phyloP scores from a whole-genome alignment of 1,284 basidiomycete species.

The Cutaneotrichosporon mucoides region DNA sequence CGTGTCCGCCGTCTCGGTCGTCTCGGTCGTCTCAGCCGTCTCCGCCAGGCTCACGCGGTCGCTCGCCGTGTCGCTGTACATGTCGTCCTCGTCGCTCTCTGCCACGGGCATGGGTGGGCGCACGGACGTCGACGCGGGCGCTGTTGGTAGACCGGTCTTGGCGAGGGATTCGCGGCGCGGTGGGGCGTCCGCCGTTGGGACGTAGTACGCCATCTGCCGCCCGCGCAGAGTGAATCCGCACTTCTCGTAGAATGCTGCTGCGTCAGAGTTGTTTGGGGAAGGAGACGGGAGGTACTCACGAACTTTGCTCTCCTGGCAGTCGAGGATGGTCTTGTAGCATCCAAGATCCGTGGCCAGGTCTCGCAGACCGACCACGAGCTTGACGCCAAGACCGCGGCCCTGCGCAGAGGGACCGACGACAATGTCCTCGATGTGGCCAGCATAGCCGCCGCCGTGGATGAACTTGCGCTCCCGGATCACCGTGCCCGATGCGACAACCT shows the following conservation, averaged over 20 bases:
- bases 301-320: slow-evolving; percentile 85
- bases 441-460: slow-evolving; percentile 69
- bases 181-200: not conserved
- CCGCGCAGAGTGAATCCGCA: slow-evolving; percentile 59
- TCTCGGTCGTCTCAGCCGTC: slow-evolving; percentile 5
- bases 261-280: not conserved
- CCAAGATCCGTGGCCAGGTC: slow-evolving; percentile 69
- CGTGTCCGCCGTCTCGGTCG: slow-evolving; percentile 3
- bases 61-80: too few species aligned
- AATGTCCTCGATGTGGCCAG: slow-evolving; percentile 97
- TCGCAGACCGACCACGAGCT: slow-evolving; percentile 77
- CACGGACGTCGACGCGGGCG: not conserved
- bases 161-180: slow-evolving; percentile 4
- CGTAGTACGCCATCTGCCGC: slow-evolving; percentile 35
- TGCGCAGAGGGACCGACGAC: slow-evolving; percentile 89
- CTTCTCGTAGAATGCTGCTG: slow-evolving; percentile 87
- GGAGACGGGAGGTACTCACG: slow-evolving; percentile 57
- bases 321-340: slow-evolving; percentile 93
- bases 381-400: slow-evolving; percentile 74
- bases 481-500: slow-evolving; percentile 77
- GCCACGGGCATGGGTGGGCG: not conserved
- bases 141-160: not conserved
- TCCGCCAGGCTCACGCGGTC: slow-evolving; percentile 3
- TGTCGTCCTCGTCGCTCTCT: not conserved
- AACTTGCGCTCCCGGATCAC: slow-evolving; percentile 93